These are phyloP conservation scores for Termitomyces sp. DNA, from an alignment of 768 basidiomycete genomes.

Conservation along the genomic window DNA sequence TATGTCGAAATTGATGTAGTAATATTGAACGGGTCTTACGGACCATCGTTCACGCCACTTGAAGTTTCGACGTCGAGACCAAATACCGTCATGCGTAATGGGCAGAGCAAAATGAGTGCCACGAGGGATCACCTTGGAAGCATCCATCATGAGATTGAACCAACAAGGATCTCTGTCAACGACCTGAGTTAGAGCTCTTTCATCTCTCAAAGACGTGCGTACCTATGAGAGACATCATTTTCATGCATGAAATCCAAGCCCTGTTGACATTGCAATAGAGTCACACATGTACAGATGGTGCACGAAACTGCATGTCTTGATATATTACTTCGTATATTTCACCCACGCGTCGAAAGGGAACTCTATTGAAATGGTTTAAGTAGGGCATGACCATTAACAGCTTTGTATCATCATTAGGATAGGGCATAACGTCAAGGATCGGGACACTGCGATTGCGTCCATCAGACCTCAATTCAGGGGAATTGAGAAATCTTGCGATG, in stretches of 20 bases:
- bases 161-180: not conserved
- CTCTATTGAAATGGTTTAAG: not conserved
- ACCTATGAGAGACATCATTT: slow-evolving; percentile 2
- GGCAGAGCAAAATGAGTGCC: not conserved
- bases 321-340: not conserved
- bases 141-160: slow-evolving; percentile 9
- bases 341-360: slow-evolving; percentile 1
- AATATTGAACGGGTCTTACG: slow-evolving; percentile 13
- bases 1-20: slow-evolving; percentile 2
- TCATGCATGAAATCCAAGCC: slow-evolving; percentile 7
- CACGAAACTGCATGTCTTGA: slow-evolving; percentile 1
- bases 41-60: slow-evolving; percentile 1
- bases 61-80: not conserved
- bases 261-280: not conserved
- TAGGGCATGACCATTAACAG: slow-evolving; percentile 5
- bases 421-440: not conserved
- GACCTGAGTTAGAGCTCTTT: not conserved
- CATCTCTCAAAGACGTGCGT: not conserved
- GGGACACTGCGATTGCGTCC: not conserved
- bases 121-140: slow-evolving; percentile 4
- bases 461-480: not conserved
- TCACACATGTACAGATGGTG: not conserved
- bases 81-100: not conserved
- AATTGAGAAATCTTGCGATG: not conserved
- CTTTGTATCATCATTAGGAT: not conserved